phyloP scores from a whole-genome alignment of 2,329 filamentous ascomycete genomes.

The Beauveria sp. region DNA sequence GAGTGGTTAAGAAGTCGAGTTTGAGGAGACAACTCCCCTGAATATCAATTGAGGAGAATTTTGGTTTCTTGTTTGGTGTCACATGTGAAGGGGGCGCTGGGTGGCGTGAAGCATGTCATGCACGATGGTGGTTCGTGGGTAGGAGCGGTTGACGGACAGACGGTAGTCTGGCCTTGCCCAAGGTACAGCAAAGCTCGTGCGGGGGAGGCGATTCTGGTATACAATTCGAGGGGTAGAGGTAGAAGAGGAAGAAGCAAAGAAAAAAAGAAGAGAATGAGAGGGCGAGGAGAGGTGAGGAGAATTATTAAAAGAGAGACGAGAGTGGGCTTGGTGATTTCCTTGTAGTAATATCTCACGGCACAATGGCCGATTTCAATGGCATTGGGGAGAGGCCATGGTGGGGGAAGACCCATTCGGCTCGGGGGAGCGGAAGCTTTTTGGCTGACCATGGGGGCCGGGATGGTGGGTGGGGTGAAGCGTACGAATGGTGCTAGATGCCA shows the following conservation, averaged over 20 bases:
- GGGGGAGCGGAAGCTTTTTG: slow-evolving; percentile 10
- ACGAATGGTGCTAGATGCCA: neutral
- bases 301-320: neutral
- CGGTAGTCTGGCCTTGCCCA: neutral
- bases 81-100: slow-evolving; percentile 6
- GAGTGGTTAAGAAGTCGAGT: neutral
- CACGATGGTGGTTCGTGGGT: neutral
- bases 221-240: neutral
- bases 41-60: neutral
- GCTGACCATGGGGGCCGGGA: neutral
- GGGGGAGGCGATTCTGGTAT: neutral
- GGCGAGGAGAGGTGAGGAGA: neutral
- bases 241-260: neutral
- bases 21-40: neutral
- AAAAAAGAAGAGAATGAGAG: neutral
- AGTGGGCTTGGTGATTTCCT: neutral
- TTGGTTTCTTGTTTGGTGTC: slow-evolving; percentile 10
- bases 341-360: slow-evolving; percentile 1
- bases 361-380: neutral
- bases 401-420: slow-evolving; percentile 9
- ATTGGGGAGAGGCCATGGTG: neutral
- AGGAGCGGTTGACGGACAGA: neutral
- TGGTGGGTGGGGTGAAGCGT: no score
- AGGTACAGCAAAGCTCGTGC: neutral
- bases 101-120: slow-evolving; percentile 6